Evolutionary conservation across 148 eudicot species (phyloP).

Genomic region (Mesembryanthemum crystallinum): DNA sequence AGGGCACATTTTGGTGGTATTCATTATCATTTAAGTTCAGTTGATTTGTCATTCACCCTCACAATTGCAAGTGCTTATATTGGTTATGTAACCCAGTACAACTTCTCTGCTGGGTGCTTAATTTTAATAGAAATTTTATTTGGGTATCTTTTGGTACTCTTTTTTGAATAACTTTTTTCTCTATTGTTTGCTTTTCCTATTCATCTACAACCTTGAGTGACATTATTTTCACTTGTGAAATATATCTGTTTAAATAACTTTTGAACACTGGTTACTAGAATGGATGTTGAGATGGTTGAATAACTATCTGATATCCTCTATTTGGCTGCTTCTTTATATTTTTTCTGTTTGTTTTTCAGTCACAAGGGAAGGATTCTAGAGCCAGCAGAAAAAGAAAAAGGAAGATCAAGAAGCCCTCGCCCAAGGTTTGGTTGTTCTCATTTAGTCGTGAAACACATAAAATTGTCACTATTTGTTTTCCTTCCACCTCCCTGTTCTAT

Average conservation of each 20-base stretch:
- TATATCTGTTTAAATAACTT: not conserved
- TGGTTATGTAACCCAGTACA: not conserved
- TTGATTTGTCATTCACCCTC: not conserved
- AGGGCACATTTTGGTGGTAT: not conserved
- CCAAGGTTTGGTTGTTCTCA: slow-evolving; percentile 27
- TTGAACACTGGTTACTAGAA: not conserved
- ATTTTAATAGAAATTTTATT: not conserved
- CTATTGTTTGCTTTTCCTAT: not conserved
- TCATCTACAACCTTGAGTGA: not conserved
- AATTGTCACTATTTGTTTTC: not conserved
- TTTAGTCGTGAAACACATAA: not conserved
- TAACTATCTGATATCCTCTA: not conserved
- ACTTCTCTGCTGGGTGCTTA: not conserved
- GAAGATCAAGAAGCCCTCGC: slow-evolving; percentile 52
- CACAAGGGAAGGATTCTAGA: slow-evolving; percentile 39
- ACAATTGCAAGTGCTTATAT: not conserved
- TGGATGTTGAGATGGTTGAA: not conserved
- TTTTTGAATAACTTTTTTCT: not conserved
- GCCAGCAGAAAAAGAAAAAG: slow-evolving; percentile 28
- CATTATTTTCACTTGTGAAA: not conserved
- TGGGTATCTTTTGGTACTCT: not conserved
- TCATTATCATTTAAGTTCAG: not conserved
- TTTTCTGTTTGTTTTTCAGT: slow-evolving; percentile 15
- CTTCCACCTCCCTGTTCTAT: no score
- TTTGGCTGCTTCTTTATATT: not conserved